Conservation (phyloP, 768 basidiomycete species). For the Russula griseocarnosa region DNA sequence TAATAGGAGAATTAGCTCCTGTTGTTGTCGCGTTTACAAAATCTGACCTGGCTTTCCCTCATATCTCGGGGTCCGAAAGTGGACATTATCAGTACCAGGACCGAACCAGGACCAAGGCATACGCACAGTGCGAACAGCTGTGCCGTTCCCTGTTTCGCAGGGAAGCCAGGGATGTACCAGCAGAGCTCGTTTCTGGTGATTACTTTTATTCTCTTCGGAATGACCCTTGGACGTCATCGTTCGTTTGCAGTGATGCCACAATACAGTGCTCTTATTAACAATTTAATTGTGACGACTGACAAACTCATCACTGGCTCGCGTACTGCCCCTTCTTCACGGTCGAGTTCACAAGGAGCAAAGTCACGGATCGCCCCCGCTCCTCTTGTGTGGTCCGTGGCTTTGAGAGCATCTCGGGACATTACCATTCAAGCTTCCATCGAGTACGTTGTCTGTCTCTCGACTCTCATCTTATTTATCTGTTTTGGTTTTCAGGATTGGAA, state of each 20-base stretch:
- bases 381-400: conserved; percentile 9
- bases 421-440: conserved; percentile 11
- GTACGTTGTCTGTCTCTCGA: not conserved
- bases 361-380: not conserved
- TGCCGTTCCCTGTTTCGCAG: not conserved
- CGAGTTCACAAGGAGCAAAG: not conserved
- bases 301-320: not conserved
- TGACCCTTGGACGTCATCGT: not conserved
- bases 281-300: not conserved
- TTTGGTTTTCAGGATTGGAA: not conserved
- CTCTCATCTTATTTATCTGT: not conserved
- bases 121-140: not conserved
- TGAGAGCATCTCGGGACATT: conserved; percentile 2
- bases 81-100: not conserved
- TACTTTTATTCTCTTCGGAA: not conserved
- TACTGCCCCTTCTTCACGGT: not conserved
- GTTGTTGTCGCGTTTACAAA: conserved; percentile 4
- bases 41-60: not conserved
- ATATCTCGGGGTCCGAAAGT: not conserved
- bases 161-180: not conserved
- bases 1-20: not conserved
- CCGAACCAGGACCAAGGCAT: not conserved
- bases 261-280: not conserved
- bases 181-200: not conserved
- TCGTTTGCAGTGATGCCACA: not conserved